Conservation (phyloP, 345 rosid genomes). For the Viola odorata region DNA sequence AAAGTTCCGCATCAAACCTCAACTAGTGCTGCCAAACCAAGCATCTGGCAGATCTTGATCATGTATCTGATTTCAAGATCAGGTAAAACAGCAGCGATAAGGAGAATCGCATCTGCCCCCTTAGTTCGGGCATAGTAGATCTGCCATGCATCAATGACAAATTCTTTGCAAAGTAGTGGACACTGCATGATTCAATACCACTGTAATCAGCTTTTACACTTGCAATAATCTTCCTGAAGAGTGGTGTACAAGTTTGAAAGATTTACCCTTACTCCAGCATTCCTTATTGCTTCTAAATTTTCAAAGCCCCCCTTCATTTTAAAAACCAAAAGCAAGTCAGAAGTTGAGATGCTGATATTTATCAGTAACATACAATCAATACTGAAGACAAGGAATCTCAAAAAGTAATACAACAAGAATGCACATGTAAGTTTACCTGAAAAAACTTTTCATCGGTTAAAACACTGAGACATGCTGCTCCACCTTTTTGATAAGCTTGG, state of each 20-base stretch:
- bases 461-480: constrained; percentile 94
- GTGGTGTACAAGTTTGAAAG: constrained; percentile 5
- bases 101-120: constrained; percentile 86
- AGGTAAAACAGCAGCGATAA: constrained; percentile 90
- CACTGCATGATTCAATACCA: constrained; percentile 50
- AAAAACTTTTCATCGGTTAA: constrained; percentile 84
- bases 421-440: constrained; percentile 37
- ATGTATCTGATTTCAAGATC: constrained; percentile 90
- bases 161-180: constrained; percentile 87
- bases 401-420: neutral
- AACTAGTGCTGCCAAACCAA: constrained; percentile 80
- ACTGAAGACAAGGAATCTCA: neutral
- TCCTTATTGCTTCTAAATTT: constrained; percentile 73
- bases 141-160: constrained; percentile 91
- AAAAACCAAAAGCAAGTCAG: constrained; percentile 14
- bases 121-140: constrained; percentile 75
- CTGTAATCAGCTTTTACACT: neutral
- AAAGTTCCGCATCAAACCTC: constrained; percentile 11
- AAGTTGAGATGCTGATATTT: neutral
- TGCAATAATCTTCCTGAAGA: neutral
- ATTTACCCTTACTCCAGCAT: constrained; percentile 72
- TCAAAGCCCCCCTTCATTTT: constrained; percentile 79
- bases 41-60: constrained; percentile 81
- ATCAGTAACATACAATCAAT: neutral
- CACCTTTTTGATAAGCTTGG: constrained; percentile 78